A percentile compares a stretch with the other conserved stretches of the same genome.
These are phyloP conservation scores for Daldinia sp. DNA, from an alignment of 2,329 filamentous ascomycete genomes.

Conservation along the genomic window DNA sequence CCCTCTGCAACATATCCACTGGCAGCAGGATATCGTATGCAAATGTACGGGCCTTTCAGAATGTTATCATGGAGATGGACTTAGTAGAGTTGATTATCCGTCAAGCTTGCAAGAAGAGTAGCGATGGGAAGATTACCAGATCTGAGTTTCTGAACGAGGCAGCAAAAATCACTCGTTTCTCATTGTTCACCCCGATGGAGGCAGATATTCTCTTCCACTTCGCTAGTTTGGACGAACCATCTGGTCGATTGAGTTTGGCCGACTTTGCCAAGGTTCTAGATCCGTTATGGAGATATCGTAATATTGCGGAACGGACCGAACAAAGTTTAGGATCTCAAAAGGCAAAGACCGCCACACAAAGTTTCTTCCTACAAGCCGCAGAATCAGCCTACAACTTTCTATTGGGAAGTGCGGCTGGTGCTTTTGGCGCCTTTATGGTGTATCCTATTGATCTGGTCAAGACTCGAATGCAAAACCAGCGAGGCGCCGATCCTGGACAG, in stretches of 20 bases:
- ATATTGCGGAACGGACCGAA: slow-evolving; percentile 62
- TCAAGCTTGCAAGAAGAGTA: slow-evolving; percentile 84
- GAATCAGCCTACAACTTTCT: slow-evolving; percentile 91
- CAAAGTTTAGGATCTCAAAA: slow-evolving; percentile 52
- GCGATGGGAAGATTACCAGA: slow-evolving; percentile 92
- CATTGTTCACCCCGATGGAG: slow-evolving; percentile 97
- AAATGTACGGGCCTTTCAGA: slow-evolving; percentile 97
- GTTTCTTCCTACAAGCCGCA: slow-evolving; percentile 72
- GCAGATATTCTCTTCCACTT: slow-evolving; percentile 99
- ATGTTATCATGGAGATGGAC: slow-evolving; percentile 98
- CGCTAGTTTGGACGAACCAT: slow-evolving; percentile 89
- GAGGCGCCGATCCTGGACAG: slow-evolving; percentile 83
- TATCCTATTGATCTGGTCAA: slow-evolving; percentile 99
- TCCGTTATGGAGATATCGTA: slow-evolving; percentile 83
- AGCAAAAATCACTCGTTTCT: slow-evolving; percentile 90
- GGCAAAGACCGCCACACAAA: slow-evolving; percentile 66
- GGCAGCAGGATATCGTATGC: slow-evolving; percentile 97
- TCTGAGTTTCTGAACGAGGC: slow-evolving; percentile 96
- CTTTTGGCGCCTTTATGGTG: slow-evolving; percentile 99
- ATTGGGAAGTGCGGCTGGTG: slow-evolving; percentile 89
- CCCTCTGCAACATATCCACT: slow-evolving; percentile 92
- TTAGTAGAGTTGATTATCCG: slow-evolving; percentile 93
- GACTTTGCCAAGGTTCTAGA: slow-evolving; percentile 98
- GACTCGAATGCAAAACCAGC: slow-evolving; percentile 98
- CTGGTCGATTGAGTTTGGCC: slow-evolving; percentile 81